Evolutionary conservation across 495 filamentous ascomycete species (phyloP).

Genomic region (Stereocaulon alpinum): DNA sequence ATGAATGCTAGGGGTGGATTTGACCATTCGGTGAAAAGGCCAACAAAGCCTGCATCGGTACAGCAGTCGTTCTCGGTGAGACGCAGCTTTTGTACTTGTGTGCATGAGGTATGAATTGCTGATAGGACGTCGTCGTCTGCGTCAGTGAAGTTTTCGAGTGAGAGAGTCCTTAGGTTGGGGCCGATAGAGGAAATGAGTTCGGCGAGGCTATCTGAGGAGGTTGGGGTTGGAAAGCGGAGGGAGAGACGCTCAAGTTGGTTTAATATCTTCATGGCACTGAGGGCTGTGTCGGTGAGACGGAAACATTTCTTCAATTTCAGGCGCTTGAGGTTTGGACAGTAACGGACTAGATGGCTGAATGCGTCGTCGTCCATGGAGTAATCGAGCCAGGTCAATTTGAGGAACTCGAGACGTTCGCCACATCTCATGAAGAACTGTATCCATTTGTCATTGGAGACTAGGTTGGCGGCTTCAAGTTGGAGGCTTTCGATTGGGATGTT

Average conservation of each 20-base stretch:
- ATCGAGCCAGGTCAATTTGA: constrained; percentile 59
- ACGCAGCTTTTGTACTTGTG: constrained; percentile 59
- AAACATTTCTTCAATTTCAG: constrained; percentile 61
- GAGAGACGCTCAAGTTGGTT: constrained; percentile 59
- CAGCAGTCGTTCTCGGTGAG: constrained; percentile 63
- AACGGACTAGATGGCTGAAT: constrained; percentile 42
- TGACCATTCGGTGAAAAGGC: constrained; percentile 64
- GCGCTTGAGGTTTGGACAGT: constrained; percentile 54
- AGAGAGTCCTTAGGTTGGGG: constrained; percentile 55
- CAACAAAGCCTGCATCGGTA: constrained; percentile 58
- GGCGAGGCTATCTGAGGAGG: constrained; percentile 46
- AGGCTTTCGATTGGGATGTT: constrained; percentile 48
- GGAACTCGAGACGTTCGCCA: constrained; percentile 49
- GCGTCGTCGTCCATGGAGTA: constrained; percentile 64
- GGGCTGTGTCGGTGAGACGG: constrained; percentile 36
- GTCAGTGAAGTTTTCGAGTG: constrained; percentile 48
- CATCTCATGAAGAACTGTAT: constrained; percentile 48
- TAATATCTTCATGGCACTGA: constrained; percentile 46
- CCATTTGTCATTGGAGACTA: constrained; percentile 66
- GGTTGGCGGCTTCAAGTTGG: constrained; percentile 68
- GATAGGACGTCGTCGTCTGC: constrained; percentile 53
- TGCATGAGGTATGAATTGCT: constrained; percentile 57
- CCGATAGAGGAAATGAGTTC: constrained; percentile 52
- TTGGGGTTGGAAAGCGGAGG: constrained; percentile 48
- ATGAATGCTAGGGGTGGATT: constrained; percentile 58